Conservation (phyloP, 1,139 yeast species). For the Zygosaccharomyces pseudobailii region DNA sequence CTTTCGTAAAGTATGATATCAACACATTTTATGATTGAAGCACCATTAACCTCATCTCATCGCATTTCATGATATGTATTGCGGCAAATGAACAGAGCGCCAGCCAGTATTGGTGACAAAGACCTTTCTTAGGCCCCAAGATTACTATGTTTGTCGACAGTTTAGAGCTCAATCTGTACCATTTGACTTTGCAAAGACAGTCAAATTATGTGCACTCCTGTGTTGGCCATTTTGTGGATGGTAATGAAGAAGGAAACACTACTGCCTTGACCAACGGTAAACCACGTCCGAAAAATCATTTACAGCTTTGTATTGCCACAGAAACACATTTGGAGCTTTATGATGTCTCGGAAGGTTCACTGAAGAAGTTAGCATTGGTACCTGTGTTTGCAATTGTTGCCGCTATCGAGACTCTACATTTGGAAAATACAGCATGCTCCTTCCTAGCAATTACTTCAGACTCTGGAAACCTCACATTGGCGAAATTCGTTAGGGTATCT, state of each 20-base stretch:
- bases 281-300: slow-evolving; percentile 25
- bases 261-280: slow-evolving; percentile 31
- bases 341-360: slow-evolving; percentile 52
- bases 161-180: slow-evolving; percentile 43
- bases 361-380: slow-evolving; percentile 42
- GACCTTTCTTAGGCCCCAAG: background rate
- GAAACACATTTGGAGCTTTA: slow-evolving; percentile 31
- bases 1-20: no score
- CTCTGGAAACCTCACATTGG: slow-evolving; percentile 65
- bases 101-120: background rate
- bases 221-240: slow-evolving; percentile 65
- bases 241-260: slow-evolving; percentile 48
- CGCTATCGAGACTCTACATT: slow-evolving; percentile 45
- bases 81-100: background rate
- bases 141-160: slow-evolving; percentile 17
- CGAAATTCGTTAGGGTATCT: slow-evolving; percentile 41
- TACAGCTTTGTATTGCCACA: slow-evolving; percentile 31
- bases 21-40: no score
- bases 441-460: slow-evolving; percentile 70
- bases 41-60: background rate
- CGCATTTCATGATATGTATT: background rate
- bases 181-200: slow-evolving; percentile 60
- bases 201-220: slow-evolving; percentile 51
- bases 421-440: slow-evolving; percentile 53
- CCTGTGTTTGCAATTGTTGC: slow-evolving; percentile 60